A percentile compares a stretch with the other conserved stretches of the same genome.
These are phyloP conservation scores for Stephania yunnanensis DNA, from an alignment of 164 flowering plant species.

Conservation along the genomic window DNA sequence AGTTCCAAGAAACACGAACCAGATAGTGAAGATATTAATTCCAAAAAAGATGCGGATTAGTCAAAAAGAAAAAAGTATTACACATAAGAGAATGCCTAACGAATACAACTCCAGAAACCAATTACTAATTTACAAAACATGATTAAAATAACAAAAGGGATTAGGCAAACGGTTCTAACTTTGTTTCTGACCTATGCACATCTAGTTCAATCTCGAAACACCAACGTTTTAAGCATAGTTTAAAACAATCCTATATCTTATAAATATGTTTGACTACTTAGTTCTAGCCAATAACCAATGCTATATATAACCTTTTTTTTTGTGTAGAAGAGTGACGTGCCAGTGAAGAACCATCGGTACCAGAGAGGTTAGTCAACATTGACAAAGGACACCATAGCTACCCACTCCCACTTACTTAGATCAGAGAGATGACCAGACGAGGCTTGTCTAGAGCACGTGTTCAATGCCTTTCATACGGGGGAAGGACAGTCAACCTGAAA, in stretches of 20 bases:
- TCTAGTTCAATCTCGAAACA: too few relatives aligned
- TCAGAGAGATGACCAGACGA: not conserved
- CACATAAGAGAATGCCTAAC: not conserved
- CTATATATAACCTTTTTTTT: too few relatives aligned
- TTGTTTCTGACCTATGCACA: too few relatives aligned
- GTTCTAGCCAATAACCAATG: too few relatives aligned
- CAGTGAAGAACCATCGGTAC: too few relatives aligned
- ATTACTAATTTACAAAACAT: not conserved
- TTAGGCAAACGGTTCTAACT: too few relatives aligned
- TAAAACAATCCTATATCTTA: not conserved
- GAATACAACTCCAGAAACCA: not conserved
- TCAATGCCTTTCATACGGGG: not conserved
- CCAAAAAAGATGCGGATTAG: not conserved
- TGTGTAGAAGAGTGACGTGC: too few relatives aligned
- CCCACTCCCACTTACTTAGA: not conserved
- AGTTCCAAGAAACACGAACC: not conserved
- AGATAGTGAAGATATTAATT: not conserved
- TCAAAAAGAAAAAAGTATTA: not conserved
- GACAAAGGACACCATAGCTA: not conserved
- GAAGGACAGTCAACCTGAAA: not conserved
- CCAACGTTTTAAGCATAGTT: too few relatives aligned
- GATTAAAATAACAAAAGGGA: not conserved
- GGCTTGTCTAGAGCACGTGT: not conserved
- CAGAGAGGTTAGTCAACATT: not conserved
- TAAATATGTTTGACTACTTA: too few relatives aligned